These are phyloP conservation scores for Microsporum canis DNA, from an alignment of 2,329 filamentous ascomycete species.

Conservation along the genomic window DNA sequence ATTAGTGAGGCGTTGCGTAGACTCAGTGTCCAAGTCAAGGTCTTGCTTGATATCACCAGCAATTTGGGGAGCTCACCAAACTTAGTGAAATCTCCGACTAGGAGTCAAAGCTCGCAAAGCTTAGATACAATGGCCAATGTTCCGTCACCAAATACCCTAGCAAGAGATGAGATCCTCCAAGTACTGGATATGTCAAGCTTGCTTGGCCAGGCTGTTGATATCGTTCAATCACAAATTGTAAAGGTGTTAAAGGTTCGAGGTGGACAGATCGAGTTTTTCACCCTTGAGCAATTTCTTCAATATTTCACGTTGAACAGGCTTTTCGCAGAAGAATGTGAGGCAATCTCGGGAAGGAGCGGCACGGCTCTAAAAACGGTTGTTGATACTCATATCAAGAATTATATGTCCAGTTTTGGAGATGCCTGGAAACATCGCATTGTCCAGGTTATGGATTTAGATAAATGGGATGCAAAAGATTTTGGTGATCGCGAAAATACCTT, in stretches of 20 bases:
- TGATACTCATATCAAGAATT: conserved; percentile 52
- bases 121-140: conserved; percentile 33
- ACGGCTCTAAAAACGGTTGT: conserved; percentile 49
- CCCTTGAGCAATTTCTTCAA: conserved; percentile 46
- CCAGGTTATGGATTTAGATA: conserved; percentile 49
- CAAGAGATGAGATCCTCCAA: conserved; percentile 51
- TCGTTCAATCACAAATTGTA: conserved; percentile 52
- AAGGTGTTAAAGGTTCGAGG: conserved; percentile 54
- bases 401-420: conserved; percentile 48
- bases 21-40: conserved; percentile 81
- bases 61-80: conserved; percentile 5
- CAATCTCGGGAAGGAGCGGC: conserved; percentile 51
- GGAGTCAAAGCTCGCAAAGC: conserved; percentile 32
- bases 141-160: conserved; percentile 19
- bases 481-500: conserved; percentile 40
- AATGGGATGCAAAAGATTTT: conserved; percentile 56
- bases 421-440: conserved; percentile 47
- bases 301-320: conserved; percentile 54
- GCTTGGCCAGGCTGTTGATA: conserved; percentile 55
- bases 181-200: conserved; percentile 55
- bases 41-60: conserved; percentile 87
- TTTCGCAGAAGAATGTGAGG: conserved; percentile 57
- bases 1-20: conserved; percentile 78
- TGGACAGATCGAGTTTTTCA: conserved; percentile 46
- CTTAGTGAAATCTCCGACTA: conserved; percentile 34